Evolutionary conservation across 2,329 filamentous ascomycete species (phyloP).

Genomic region (Aspergillus clavatus): DNA sequence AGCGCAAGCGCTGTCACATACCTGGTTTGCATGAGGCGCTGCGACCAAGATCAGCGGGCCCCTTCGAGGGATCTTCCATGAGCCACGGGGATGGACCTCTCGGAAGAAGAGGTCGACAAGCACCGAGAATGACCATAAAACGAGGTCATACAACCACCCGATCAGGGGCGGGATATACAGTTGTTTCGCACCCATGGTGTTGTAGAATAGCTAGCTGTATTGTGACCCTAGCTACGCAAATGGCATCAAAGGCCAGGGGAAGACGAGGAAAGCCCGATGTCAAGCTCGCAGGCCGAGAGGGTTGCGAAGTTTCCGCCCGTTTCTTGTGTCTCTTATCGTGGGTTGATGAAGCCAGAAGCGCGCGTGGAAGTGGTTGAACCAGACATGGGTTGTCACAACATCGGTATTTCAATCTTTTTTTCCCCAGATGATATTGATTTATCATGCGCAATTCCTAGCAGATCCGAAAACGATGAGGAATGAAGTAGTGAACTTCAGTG

Average conservation of each 20-base stretch:
- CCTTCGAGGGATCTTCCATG: conserved; percentile 86
- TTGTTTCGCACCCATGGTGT: conserved; percentile 33
- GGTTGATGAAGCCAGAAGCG: not conserved
- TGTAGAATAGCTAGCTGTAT: not conserved
- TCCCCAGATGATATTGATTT: not conserved
- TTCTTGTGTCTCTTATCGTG: not conserved
- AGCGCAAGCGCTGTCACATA: conserved; percentile 45
- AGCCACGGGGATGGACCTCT: conserved; percentile 89
- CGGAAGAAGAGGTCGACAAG: conserved; percentile 96
- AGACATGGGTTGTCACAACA: not conserved
- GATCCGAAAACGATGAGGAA: not conserved
- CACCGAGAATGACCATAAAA: conserved; percentile 53
- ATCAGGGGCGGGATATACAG: conserved; percentile 42
- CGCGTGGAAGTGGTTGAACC: not conserved
- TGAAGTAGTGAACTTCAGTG: not conserved
- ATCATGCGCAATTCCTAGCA: not conserved
- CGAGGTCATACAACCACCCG: conserved; percentile 48
- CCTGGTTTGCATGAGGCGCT: conserved; percentile 93
- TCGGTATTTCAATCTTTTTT: too few relatives aligned
- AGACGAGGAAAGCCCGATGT: not conserved
- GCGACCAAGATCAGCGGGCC: conserved; percentile 94
- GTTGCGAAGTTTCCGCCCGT: not conserved
- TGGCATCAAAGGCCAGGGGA: not conserved
- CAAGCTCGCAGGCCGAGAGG: not conserved
- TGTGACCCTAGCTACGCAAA: not conserved